Base-by-base conservation (phyloP, 306 rosid genomes). In the Mimosa bimucronata region DNA sequence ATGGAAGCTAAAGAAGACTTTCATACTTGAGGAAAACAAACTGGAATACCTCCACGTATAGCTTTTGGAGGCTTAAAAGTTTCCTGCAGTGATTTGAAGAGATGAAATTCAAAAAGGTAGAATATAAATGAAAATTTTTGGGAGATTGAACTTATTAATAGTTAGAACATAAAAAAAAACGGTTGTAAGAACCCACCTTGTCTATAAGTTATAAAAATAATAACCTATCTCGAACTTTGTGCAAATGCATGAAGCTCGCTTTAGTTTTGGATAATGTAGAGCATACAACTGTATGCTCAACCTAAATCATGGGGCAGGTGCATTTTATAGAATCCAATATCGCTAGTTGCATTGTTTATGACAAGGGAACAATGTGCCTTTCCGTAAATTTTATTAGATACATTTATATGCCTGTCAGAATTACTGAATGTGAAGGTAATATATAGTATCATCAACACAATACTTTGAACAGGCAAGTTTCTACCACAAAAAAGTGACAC, bases 21-120 rank as follows among this genome's bases (percentile, higher is more conserved):
- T 84, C 90, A 3, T 88, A 93, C 97, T 80, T 93, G 97, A 30
- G 97, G 98, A 82, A 93, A 93, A 53, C 94, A 88, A 66, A 91
- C 83, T 6, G 93, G 93, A 84, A 93, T 90, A 65, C 98, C 98
- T 52, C 98, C 98, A 9, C 93, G 92, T 60, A 93, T 89, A 34
- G 98, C 61, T 82, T 81, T 93, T 15, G 98, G 94, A 83, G 94
- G 92, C 57, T 82, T 87, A 70, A 87, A 91, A 81, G 34, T 82
- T 67, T 91, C 88, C 98, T 93, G 92, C 86, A 78, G 45, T 64
- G 48, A 77, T 73, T 66, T 60, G 30, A 29, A 30, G 57, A 2
- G 25, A 45, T 46, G 28, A 85, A 28, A 45, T 28, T 58, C 64
- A 57, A 68, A 64, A 26, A 62, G 31, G 46, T 21, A n/a, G 31